phyloP scores from a whole-genome alignment of 371 early-diverging fungal genomes.

The Mucor velutinosus region DNA sequence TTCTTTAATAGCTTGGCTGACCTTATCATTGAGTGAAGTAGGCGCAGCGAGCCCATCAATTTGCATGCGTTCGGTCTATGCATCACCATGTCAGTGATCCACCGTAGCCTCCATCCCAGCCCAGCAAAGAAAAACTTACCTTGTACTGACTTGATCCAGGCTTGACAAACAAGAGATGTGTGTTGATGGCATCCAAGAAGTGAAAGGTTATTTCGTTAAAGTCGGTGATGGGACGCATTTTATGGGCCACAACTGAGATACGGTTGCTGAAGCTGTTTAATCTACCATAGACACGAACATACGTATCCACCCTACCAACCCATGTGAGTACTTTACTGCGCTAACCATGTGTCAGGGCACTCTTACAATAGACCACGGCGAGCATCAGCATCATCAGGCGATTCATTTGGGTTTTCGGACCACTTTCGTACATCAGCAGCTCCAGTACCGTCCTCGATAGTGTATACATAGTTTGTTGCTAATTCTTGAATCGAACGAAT shows the following conservation, averaged over 20 bases:
- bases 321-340: not conserved
- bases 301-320: constrained; percentile 49
- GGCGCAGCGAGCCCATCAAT: constrained; percentile 2
- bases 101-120: not conserved
- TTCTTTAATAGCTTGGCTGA: constrained; percentile 30
- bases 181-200: constrained; percentile 62
- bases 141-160: constrained; percentile 11
- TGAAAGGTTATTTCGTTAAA: constrained; percentile 81
- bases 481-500: constrained; percentile 56
- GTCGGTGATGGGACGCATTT: constrained; percentile 63
- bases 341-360: not conserved
- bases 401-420: constrained; percentile 52
- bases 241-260: constrained; percentile 49
- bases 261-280: constrained; percentile 63
- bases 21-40: not conserved
- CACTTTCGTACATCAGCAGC: constrained; percentile 70
- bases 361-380: constrained; percentile 21
- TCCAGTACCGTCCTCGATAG: constrained; percentile 82
- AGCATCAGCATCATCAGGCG: constrained; percentile 32
- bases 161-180: constrained; percentile 59
- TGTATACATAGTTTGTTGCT: constrained; percentile 61
- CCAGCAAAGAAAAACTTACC: constrained; percentile 16
- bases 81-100: too few species aligned
- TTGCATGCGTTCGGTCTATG: constrained; percentile 7
- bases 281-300: constrained; percentile 72